phyloP scores from a whole-genome alignment of 305 asterid species.

The Lippia alba region DNA sequence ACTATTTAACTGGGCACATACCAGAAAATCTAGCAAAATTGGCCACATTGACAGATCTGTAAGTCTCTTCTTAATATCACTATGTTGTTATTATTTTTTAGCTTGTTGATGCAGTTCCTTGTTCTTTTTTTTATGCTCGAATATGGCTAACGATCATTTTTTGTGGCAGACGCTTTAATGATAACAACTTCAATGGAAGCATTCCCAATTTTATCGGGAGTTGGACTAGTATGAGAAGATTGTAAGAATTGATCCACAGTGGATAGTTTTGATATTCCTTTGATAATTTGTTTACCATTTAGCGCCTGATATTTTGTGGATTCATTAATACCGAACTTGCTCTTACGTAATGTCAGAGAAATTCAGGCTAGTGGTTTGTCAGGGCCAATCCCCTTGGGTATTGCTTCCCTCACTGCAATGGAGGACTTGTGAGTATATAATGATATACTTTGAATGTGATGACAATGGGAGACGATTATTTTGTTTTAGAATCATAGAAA shows the following conservation, averaged over 20 bases:
- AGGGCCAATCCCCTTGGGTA: constrained; percentile 54
- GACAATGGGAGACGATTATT: not conserved
- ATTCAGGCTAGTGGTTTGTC: constrained; percentile 55
- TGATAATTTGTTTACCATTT: not conserved
- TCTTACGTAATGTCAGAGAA: constrained; percentile 33
- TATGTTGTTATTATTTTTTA: not conserved
- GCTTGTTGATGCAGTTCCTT: not conserved
- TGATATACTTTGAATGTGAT: not conserved
- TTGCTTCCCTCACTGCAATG: constrained; percentile 42
- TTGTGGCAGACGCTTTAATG: constrained; percentile 62
- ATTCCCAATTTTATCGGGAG: constrained; percentile 61
- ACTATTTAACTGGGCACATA: constrained; percentile 65
- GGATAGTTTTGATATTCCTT: not conserved
- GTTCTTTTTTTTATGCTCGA: not conserved
- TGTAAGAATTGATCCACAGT: constrained; percentile 47
- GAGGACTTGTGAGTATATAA: constrained; percentile 47
- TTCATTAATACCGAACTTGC: constrained; percentile 4
- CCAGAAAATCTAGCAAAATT: constrained; percentile 56
- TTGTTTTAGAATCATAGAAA: not conserved
- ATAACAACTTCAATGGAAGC: constrained; percentile 66
- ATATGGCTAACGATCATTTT: not conserved
- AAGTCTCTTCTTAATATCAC: constrained; percentile 32
- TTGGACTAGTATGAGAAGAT: constrained; percentile 57
- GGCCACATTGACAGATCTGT: constrained; percentile 63
- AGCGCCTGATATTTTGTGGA: too few species aligned